Conservation (phyloP, 2,329 filamentous ascomycete species). For the Hawksworthiomyces lignivorus region DNA sequence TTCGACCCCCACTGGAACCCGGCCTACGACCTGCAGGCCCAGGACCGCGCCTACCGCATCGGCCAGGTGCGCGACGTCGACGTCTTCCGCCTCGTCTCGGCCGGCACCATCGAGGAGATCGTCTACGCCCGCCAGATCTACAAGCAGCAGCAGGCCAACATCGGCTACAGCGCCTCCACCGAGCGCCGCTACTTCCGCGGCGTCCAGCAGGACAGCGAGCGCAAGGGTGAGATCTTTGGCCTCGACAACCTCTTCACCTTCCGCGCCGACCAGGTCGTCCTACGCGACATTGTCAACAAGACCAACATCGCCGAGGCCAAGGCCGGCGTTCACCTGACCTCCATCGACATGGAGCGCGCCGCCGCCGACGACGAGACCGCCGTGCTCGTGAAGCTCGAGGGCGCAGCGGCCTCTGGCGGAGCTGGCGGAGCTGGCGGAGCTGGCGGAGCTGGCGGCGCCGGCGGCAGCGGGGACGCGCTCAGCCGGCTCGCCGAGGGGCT, state of each 20-base stretch:
- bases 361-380: conserved; percentile 44
- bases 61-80: conserved; percentile 90
- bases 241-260: conserved; percentile 80
- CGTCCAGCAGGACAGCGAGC: conserved; percentile 72
- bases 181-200: conserved; percentile 94
- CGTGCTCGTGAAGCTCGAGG: conserved; percentile 36
- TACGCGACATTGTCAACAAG: conserved; percentile 96
- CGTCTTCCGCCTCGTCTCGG: conserved; percentile 83
- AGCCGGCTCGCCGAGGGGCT: conserved; percentile 62
- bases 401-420: conserved; percentile 20
- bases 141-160: conserved; percentile 98
- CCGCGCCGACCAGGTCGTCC: conserved; percentile 67
- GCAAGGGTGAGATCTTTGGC: conserved; percentile 92
- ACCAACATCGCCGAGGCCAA: conserved; percentile 93
- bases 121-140: conserved; percentile 97
- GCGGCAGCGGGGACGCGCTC: conserved; percentile 38
- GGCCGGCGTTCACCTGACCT: conserved; percentile 72
- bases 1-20: conserved; percentile 98
- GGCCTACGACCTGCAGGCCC: conserved; percentile 86
- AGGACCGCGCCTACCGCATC: conserved; percentile 93
- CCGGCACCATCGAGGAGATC: conserved; percentile 93
- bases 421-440: no score
- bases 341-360: conserved; percentile 61
- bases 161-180: conserved; percentile 85
- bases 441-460: no score